Percentiles rank a stretch among this genome's conserved stretches.
Evolutionary conservation across 176 grass and related monocot genomes (phyloP).

Genomic region (Sorghum bicolor): Sorghum_bicolor_NCBIv3 NC_012872.2:55924001-55924500

Average conservation of each 20-base stretch:
- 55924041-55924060: not conserved
- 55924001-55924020: not conserved
- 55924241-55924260: not conserved
- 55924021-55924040: not conserved
- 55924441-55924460: not conserved
- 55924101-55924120: not conserved
- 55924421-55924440: not conserved
- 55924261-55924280: not conserved
- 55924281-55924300: not conserved
- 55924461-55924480: not conserved
- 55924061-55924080: not conserved
- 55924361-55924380: not conserved
- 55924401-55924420: not conserved
- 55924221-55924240: not conserved
- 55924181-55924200: not conserved
- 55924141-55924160: not conserved
- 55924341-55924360: not conserved
- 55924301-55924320: not conserved
- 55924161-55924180: not conserved
- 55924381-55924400: not conserved
- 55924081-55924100: not conserved
- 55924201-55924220: not conserved
- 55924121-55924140: not conserved
- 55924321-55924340: not conserved
- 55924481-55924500: not conserved